Percentiles rank a stretch among this genome's conserved stretches.
Evolutionary conservation across 1,139 yeast genomes (phyloP).

Genomic region (Saccharomyces hybrid): DNA sequence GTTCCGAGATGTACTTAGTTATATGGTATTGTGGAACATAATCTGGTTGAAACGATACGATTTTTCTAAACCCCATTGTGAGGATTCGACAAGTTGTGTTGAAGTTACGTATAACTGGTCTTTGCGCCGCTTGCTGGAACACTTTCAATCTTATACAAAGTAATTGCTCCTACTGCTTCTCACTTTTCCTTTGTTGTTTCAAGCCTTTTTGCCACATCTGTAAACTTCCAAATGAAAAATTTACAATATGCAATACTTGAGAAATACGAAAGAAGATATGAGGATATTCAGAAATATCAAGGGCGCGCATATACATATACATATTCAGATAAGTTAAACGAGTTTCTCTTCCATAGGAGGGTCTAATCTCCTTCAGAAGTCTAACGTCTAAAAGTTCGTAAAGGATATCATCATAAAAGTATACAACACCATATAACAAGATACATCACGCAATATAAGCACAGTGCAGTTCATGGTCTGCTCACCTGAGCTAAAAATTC

Average conservation of each 20-base stretch:
- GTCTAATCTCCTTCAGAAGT: conserved; percentile 11
- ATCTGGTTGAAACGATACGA: conserved; percentile 30
- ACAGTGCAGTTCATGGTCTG: background rate
- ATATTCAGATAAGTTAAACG: conserved; percentile 14
- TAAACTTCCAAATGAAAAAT: background rate
- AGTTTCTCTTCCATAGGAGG: background rate
- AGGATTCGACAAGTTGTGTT: conserved; percentile 1
- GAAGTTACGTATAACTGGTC: conserved; percentile 2
- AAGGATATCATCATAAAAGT: conserved; percentile 22
- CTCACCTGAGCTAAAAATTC: background rate
- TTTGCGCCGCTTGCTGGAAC: background rate
- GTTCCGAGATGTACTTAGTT: conserved; percentile 30
- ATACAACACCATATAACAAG: background rate
- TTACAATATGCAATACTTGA: background rate
- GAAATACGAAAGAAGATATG: background rate
- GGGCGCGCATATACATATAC: background rate
- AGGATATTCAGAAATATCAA: background rate
- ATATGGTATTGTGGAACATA: conserved; percentile 32
- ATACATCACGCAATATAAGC: background rate
- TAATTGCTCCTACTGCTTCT: background rate
- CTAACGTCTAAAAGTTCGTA: conserved; percentile 33
- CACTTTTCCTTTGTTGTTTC: background rate
- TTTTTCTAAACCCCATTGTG: conserved; percentile 23
- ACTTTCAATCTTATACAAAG: background rate
- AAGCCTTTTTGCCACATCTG: background rate